Percentiles rank a stretch among this genome's conserved stretches.
Evolutionary conservation across 2,329 filamentous ascomycete species (phyloP).

Genomic region (Cryphonectria naterciae): DNA sequence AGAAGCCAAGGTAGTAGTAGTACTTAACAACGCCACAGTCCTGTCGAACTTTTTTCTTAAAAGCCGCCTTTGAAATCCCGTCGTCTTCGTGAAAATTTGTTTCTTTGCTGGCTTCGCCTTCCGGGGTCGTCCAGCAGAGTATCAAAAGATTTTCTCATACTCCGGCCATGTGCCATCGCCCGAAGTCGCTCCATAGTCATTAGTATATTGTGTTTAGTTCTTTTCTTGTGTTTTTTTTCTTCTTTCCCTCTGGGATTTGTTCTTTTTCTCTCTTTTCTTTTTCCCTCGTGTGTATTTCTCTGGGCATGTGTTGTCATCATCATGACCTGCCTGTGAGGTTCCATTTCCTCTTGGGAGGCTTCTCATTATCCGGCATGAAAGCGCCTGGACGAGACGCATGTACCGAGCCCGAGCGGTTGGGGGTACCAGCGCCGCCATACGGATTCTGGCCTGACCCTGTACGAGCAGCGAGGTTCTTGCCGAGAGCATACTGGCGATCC

Average conservation of each 20-base stretch:
- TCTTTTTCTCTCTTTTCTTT: constrained; percentile 42
- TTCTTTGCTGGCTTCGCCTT: not conserved
- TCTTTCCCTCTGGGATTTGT: not conserved
- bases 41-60: not conserved
- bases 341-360: constrained; percentile 50
- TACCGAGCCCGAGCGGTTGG: constrained; percentile 38
- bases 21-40: constrained; percentile 8
- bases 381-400: constrained; percentile 40
- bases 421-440: constrained; percentile 39
- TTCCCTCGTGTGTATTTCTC: constrained; percentile 43
- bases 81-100: constrained; percentile 4
- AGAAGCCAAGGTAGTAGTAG: not conserved
- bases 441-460: constrained; percentile 35
- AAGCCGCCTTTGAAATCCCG: not conserved
- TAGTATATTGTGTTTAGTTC: not conserved
- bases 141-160: not conserved
- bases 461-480: constrained; percentile 44
- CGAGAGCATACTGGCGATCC: constrained; percentile 59
- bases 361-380: constrained; percentile 43
- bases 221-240: not conserved
- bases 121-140: not conserved
- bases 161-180: not conserved
- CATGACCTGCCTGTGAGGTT: constrained; percentile 22
- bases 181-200: not conserved
- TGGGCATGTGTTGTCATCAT: not conserved